phyloP scores from a whole-genome alignment of 768 basidiomycete genomes.

The Rhodocollybia butyracea region DNA sequence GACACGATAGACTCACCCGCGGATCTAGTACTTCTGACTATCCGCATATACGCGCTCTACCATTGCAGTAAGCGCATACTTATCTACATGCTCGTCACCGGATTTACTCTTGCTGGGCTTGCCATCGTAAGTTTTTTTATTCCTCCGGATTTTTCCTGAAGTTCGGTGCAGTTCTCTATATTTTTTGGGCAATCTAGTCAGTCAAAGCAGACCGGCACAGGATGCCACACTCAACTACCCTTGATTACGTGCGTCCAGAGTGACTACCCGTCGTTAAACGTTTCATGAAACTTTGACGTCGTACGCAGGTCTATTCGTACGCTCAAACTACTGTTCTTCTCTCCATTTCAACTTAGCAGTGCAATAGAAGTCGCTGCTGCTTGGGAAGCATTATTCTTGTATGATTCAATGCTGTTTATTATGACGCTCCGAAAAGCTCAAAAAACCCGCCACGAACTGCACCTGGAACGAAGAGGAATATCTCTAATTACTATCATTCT shows the following conservation, averaged over 20 bases:
- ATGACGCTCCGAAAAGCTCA: constrained; percentile 7
- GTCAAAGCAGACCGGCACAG: not conserved
- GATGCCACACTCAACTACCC: constrained; percentile 1
- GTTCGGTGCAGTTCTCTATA: not conserved
- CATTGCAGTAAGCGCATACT: constrained; percentile 5
- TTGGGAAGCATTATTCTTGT: constrained; percentile 8
- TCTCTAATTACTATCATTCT: constrained; percentile 2
- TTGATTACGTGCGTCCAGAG: not conserved
- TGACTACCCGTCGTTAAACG: not conserved
- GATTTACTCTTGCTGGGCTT: not conserved
- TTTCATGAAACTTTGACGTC: not conserved
- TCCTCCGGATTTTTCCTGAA: not conserved
- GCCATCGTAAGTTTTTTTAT: not conserved
- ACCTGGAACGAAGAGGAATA: not conserved
- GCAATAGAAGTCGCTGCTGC: constrained; percentile 8
- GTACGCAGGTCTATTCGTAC: not conserved
- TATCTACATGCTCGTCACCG: not conserved
- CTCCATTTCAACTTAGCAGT: not conserved
- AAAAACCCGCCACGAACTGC: constrained; percentile 4
- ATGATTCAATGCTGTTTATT: constrained; percentile 6
- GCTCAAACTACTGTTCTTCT: not conserved
- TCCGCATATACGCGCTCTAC: constrained; percentile 9
- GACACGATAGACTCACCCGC: not conserved
- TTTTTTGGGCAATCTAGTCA: constrained; percentile 7
- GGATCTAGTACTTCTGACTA: constrained; percentile 5